These are phyloP conservation scores for Aspergillus sparsus DNA, from an alignment of 495 filamentous ascomycete species.

Conservation along the genomic window DNA sequence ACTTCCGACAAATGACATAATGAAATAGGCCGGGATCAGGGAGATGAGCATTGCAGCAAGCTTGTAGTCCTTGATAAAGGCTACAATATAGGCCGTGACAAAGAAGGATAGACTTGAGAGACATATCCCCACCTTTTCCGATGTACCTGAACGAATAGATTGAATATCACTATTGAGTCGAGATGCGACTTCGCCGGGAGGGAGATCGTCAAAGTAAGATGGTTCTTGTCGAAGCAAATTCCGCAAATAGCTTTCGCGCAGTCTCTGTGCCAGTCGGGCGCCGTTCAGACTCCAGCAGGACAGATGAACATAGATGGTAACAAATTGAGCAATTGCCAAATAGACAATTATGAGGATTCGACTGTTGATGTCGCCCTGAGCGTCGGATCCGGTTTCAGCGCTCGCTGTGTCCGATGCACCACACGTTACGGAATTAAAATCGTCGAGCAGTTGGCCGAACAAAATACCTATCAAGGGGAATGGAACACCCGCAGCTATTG, in stretches of 20 bases:
- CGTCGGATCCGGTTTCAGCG: conserved; percentile 25
- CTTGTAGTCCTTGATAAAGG: conserved; percentile 58
- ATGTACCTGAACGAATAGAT: conserved; percentile 61
- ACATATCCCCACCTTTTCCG: conserved; percentile 67
- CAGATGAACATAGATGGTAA: conserved; percentile 54
- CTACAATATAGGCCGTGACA: conserved; percentile 62
- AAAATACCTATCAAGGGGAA: conserved; percentile 69
- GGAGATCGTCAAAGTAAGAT: conserved; percentile 58
- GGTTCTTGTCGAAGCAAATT: conserved; percentile 61
- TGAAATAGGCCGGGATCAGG: conserved; percentile 62
- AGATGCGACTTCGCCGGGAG: conserved; percentile 62
- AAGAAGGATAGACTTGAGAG: conserved; percentile 62
- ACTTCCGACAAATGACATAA: conserved; percentile 65
- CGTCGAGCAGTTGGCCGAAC: conserved; percentile 68
- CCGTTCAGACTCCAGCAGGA: conserved; percentile 62
- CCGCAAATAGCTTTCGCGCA: conserved; percentile 60
- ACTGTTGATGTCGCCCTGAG: conserved; percentile 50
- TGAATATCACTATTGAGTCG: conserved; percentile 62
- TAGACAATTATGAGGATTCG: conserved; percentile 65
- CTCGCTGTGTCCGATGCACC: conserved; percentile 12
- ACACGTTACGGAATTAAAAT: conserved; percentile 63
- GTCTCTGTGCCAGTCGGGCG: conserved; percentile 60
- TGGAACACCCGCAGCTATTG: conserved; percentile 65
- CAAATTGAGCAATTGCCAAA: conserved; percentile 61
- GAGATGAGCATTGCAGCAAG: conserved; percentile 51